Evolutionary conservation across 225 moss, liverwort and hornwort species (phyloP).

Genomic region (Neckera pumila): DNA sequence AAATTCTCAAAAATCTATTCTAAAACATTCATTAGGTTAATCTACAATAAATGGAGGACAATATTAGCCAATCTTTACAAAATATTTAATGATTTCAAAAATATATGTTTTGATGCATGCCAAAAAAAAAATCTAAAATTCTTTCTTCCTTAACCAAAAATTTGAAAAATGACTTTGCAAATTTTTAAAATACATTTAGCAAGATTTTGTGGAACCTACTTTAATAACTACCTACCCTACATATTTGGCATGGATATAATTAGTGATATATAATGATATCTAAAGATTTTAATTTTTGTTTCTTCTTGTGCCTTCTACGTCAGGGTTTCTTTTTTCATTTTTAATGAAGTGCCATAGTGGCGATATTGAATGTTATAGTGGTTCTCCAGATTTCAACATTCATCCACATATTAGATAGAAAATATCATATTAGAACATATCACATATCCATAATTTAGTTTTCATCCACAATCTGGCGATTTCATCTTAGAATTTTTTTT

Average conservation of each 20-base stretch:
- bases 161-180: background rate
- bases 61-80: background rate
- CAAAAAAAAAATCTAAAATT: background rate
- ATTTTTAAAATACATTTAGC: background rate
- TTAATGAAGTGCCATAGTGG: too few relatives aligned
- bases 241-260: background rate
- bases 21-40: background rate
- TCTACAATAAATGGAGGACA: background rate
- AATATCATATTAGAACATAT: too few relatives aligned
- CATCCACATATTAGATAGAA: too few relatives aligned
- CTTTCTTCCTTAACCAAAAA: background rate
- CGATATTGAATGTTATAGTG: too few relatives aligned
- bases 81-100: background rate
- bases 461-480: too few relatives aligned
- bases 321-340: too few relatives aligned
- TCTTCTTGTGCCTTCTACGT: too few relatives aligned
- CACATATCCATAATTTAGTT: too few relatives aligned
- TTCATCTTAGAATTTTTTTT: too few relatives aligned
- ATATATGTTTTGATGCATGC: too few relatives aligned
- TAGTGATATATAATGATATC: background rate
- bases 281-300: background rate
- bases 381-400: too few relatives aligned
- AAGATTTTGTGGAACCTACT: rapidly evolving
- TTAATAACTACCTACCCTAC: background rate
- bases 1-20: background rate